Base-by-base conservation (phyloP, 2,329 filamentous ascomycete species). In the Atkinsonella hypoxylon region DNA sequence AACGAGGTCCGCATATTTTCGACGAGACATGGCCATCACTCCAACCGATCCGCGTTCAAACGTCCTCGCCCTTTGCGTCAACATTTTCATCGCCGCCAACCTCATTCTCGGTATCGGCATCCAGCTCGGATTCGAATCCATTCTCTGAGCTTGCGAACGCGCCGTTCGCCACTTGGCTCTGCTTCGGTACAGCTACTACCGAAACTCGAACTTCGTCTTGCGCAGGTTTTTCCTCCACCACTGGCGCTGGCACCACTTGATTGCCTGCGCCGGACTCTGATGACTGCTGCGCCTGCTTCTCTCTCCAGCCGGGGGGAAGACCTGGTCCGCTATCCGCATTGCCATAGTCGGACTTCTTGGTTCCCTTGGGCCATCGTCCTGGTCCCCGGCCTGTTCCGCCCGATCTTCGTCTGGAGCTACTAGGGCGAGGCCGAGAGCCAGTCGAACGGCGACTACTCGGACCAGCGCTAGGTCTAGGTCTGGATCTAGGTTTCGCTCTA, bases 301-400 rank as follows among this genome's bases (percentile, higher is more conserved):
- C 67, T 17, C 59, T 60, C 78, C 78, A 81, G 0, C 71, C 72
- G 2, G 81, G 81, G 1, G 81, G 80, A 17, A 83, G 65, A 2
- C 81, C 81, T 2, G 81, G 81, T 1, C 80, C 81, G 57, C 80
- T 83, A 34, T 79, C 77, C 0, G 81, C 81, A 54, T 83, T 83
- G 0, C 80, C 80, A 51, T 84, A 84, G 58, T 84, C 81, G 39
- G 77, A 77, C 62, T 84, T 84, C 64, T 82, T 84, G 0, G 80
- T 83, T 5, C 81, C 81, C 61, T 83, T 84, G 0, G 81, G 81
- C 79, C 79, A 84, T 41, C 81, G 73, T 0, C 81, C 81, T 1
- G 81, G 81, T 0, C 81, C 81, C 48, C 81, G 74, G 2, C 81
- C 81, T 1, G 81, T 84, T 4, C 81, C 80, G 2, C 81, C 79